Evolutionary conservation across 2,329 filamentous ascomycete genomes (phyloP), one percentile per base, ranked within the genome.

Genomic region (Alternaria angustiovoidea): DNA sequence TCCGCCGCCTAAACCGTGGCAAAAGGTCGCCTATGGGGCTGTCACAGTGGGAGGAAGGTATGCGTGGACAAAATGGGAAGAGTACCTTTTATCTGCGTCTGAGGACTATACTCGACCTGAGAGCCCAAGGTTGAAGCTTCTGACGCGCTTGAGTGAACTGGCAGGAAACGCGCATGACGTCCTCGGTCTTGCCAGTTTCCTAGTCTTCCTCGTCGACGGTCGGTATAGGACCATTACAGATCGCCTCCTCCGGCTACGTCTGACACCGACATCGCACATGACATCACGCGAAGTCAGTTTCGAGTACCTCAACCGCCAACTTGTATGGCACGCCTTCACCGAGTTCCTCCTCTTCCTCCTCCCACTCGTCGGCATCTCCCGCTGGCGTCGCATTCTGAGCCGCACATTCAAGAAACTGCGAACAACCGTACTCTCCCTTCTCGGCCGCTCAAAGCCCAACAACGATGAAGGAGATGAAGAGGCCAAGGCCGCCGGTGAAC

Each of bases 311-410:
- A 99, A 99, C 78, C 89, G 95, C 48, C 95, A 99, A 80, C 88
- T 99, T 11, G 95, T 99, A 38, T 99, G 95, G 95, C 95, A 99
- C 80, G 95, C 95, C n/a, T 97, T 99, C 73, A 99, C 95, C 26
- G 95, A 99, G 77, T 99, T 99, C 71, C 84, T 99, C n/a, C 86
- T 99, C 32, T 99, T 98, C 78, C 87, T 98, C 18, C 85, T 99
- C n/a, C 95, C 95, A 0, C 86, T 99, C n/a, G 91, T 99, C 42
- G 95, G 95, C 52, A 94, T 99, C 68, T 90, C 91, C 72, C 88
- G 93, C 66, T 99, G 95, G 95, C 88, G 93, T 59, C 87, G 94
- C 67, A 97, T 94, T 90, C 83, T 97, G n/a, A 85, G 87, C 20
- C 87, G 93, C 63, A 88, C 89, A n/a, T 96, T 93, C 92, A 88